Conservation (phyloP, 177 flowering plant genomes). For the Vitis hybrid region DNA sequence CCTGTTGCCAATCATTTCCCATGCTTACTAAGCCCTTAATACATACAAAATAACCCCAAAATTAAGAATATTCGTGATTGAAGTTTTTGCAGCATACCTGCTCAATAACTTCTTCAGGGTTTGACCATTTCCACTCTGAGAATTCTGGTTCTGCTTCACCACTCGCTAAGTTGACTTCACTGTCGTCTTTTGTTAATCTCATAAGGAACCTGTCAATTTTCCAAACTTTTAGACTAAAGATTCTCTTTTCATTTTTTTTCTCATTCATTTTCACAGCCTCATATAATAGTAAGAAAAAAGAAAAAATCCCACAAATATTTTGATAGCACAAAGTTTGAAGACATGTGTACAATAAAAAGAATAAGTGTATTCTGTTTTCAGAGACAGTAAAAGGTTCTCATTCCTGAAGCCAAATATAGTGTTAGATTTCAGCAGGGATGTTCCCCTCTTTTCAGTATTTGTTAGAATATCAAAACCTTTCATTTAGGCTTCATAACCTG, state of each 20-base stretch:
- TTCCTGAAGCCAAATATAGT: too few species aligned
- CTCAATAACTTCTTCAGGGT: constrained; percentile 81
- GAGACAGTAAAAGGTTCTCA: too few species aligned
- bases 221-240: neutral
- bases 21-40: neutral
- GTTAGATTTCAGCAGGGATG: too few species aligned
- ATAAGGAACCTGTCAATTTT: constrained; percentile 71
- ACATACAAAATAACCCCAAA: neutral
- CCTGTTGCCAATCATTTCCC: constrained; percentile 43
- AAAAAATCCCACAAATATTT: too few species aligned
- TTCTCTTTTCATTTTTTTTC: neutral
- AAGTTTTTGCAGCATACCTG: constrained; percentile 43
- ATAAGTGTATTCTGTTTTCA: too few species aligned
- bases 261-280: neutral
- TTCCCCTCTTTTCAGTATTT: too few species aligned
- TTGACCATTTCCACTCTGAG: constrained; percentile 95
- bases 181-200: constrained; percentile 66
- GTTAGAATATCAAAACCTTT: too few species aligned
- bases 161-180: constrained; percentile 70
- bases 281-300: neutral
- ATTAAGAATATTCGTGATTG: neutral
- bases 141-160: constrained; percentile 78
- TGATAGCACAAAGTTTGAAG: too few species aligned
- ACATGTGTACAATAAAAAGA: too few species aligned
- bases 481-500: too few species aligned